These are phyloP conservation scores for Cyclaneusma minus DNA, from an alignment of 2,329 filamentous ascomycete genomes.

Conservation along the genomic window DNA sequence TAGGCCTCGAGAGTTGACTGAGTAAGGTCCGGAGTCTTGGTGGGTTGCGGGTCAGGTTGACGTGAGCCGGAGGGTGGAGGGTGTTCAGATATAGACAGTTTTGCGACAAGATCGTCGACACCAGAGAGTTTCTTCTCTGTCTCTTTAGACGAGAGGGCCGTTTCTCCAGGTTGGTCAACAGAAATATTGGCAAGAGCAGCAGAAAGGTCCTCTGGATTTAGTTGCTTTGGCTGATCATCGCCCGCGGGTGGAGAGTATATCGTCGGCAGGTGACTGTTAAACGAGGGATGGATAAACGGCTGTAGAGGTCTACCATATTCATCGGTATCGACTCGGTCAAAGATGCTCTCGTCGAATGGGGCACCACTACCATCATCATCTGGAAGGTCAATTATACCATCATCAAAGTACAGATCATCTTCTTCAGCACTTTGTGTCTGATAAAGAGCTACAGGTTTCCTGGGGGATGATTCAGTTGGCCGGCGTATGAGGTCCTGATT, in stretches of 20 bases:
- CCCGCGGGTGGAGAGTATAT: constrained; percentile 14
- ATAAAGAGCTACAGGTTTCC: constrained; percentile 7
- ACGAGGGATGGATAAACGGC: constrained; percentile 15
- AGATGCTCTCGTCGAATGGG: constrained; percentile 58
- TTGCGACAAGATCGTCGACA: too few relatives aligned
- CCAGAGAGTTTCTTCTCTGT: too few relatives aligned
- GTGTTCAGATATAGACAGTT: too few relatives aligned
- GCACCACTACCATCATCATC: constrained; percentile 29
- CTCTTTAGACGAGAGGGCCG: too few relatives aligned
- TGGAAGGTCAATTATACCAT: constrained; percentile 35
- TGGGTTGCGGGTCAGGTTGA: too few relatives aligned
- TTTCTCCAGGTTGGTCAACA: too few relatives aligned
- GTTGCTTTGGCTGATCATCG: neutral
- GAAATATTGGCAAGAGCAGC: too few relatives aligned
- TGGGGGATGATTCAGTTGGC: constrained; percentile 5
- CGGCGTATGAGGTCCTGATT: too few relatives aligned
- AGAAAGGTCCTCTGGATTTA: neutral
- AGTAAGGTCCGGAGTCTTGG: constrained; percentile 23
- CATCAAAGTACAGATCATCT: constrained; percentile 58
- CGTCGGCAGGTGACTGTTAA: too few relatives aligned
- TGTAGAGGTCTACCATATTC: constrained; percentile 42
- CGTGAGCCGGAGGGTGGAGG: too few relatives aligned
- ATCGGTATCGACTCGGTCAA: constrained; percentile 53
- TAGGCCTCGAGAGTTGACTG: constrained; percentile 53
- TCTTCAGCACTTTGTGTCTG: too few relatives aligned